Conservation (phyloP, 441 rosid species). For the Aquilaria agallochum region DNA sequence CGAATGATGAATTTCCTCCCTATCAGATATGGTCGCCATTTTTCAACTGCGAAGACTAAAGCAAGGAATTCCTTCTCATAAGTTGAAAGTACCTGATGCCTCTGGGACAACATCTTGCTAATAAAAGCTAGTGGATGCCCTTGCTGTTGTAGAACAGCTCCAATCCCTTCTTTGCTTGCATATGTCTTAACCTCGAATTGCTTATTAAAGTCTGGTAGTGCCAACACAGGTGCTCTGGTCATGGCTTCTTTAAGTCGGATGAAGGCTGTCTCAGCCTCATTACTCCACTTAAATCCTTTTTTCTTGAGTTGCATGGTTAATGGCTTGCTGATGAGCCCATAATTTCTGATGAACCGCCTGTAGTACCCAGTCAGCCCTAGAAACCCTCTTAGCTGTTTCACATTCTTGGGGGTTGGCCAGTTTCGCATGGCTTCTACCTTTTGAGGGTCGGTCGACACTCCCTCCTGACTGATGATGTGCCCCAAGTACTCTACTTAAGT, state of each 20-base stretch:
- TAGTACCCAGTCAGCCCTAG: background rate
- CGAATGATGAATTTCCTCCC: too few species aligned
- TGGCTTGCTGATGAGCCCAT: background rate
- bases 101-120: background rate
- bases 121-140: background rate
- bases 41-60: too few species aligned
- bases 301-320: background rate
- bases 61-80: conserved; percentile 7
- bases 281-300: background rate
- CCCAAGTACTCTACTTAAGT: background rate
- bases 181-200: background rate
- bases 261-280: background rate
- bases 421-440: background rate
- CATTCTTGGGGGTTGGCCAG: background rate
- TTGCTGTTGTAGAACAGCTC: background rate
- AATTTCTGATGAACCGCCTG: background rate
- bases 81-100: background rate
- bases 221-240: background rate
- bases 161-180: background rate
- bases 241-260: background rate
- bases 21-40: too few species aligned
- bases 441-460: background rate
- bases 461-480: background rate
- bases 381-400: background rate
- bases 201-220: background rate